These are phyloP conservation scores for Beauveria sp. DNA, from an alignment of 2,329 filamentous ascomycete species.

Conservation along the genomic window DNA sequence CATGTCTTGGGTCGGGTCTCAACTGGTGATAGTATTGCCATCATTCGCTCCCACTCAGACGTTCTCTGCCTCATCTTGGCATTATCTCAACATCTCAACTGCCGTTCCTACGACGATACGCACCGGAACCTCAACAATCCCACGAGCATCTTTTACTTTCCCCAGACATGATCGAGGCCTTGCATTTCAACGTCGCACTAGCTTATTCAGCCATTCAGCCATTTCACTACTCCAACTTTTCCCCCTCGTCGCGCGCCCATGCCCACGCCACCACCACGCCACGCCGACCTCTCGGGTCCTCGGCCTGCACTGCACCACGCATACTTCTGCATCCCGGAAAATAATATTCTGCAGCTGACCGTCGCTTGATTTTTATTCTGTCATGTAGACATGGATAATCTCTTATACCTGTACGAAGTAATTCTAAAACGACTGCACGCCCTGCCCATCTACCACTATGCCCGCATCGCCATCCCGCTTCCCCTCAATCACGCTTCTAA, in stretches of 20 bases:
- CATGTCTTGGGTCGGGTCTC: no score
- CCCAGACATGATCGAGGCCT: background rate
- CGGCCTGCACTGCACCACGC: background rate
- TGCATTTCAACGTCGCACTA: background rate
- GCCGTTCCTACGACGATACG: no score
- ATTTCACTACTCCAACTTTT: slow-evolving; percentile 4
- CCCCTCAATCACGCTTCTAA: slow-evolving; percentile 33
- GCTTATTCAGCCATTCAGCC: background rate
- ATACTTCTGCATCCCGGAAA: background rate
- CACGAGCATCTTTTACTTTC: background rate
- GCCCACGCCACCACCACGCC: background rate
- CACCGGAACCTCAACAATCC: background rate
- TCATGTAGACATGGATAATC: background rate
- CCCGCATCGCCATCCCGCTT: slow-evolving; percentile 32
- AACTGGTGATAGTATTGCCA: no score
- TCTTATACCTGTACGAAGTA: background rate
- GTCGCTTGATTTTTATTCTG: background rate
- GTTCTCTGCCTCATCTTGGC: no score
- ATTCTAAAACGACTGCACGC: slow-evolving; percentile 7
- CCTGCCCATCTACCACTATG: slow-evolving; percentile 21
- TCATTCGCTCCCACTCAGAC: no score
- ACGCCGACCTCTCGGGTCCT: background rate
- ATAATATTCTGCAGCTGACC: background rate
- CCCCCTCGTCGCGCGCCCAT: background rate
- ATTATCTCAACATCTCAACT: no score